These are phyloP conservation scores for Corinectria fuckeliana DNA, from an alignment of 2,329 filamentous ascomycete genomes.

Conservation along the genomic window DNA sequence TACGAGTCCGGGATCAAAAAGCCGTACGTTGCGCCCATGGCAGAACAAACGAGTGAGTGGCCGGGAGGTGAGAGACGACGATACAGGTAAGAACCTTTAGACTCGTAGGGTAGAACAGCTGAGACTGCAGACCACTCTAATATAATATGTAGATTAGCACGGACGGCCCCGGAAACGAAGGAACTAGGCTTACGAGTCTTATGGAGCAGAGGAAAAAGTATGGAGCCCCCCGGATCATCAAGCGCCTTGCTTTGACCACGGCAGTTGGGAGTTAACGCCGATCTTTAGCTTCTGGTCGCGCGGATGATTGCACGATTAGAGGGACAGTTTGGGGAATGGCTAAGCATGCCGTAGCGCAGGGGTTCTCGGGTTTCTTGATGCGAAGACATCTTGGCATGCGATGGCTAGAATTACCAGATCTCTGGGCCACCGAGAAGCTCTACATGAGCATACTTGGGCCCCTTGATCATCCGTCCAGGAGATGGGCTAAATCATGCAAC, in stretches of 20 bases:
- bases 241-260: background rate
- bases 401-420: background rate
- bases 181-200: background rate
- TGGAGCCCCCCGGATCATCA: background rate
- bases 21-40: conserved; percentile 27
- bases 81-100: background rate
- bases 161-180: background rate
- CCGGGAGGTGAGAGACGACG: background rate
- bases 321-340: background rate
- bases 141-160: background rate
- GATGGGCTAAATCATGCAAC: background rate
- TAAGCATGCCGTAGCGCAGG: background rate
- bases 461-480: background rate
- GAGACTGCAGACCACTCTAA: background rate
- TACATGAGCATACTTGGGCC: background rate
- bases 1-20: conserved; percentile 33
- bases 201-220: background rate
- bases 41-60: background rate
- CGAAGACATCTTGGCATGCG: background rate
- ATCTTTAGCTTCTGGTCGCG: background rate
- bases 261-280: background rate
- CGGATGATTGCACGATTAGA: background rate
- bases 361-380: background rate
- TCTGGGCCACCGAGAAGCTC: background rate
- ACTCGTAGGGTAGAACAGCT: background rate